phyloP scores from a whole-genome alignment of 2,329 filamentous ascomycete genomes.

The Ophiocordyceps australis region DNA sequence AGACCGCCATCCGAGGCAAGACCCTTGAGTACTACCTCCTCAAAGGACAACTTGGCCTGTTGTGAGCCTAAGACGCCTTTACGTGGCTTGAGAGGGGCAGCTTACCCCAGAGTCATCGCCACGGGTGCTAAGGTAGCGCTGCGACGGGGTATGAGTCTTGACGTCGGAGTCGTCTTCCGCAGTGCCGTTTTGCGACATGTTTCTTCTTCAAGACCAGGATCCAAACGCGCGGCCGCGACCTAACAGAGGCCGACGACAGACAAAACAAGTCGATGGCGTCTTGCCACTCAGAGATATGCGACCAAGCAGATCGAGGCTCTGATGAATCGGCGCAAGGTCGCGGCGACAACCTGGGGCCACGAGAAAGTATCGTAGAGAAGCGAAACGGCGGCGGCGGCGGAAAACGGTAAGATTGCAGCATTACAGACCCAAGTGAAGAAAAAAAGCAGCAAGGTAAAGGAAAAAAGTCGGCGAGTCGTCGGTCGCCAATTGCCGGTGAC shows the following conservation, averaged over 20 bases:
- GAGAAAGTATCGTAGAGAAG: background rate
- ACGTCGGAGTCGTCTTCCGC: slow-evolving; percentile 13
- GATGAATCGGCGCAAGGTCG: background rate
- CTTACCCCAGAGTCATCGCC: slow-evolving; percentile 30
- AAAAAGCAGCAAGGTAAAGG: background rate
- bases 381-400: background rate
- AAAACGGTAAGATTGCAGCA: background rate
- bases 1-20: slow-evolving; percentile 75
- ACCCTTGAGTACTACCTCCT: slow-evolving; percentile 79
- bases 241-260: background rate
- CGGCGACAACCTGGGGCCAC: background rate
- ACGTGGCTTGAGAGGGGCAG: background rate
- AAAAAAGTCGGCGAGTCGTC: background rate
- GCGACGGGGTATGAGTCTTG: slow-evolving; percentile 21
- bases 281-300: too few species aligned
- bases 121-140: slow-evolving; percentile 31
- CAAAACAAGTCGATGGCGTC: too few species aligned
- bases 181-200: slow-evolving; percentile 22
- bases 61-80: too few species aligned
- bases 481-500: background rate
- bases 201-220: background rate
- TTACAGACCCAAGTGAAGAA: background rate
- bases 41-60: slow-evolving; percentile 71
- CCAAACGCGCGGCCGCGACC: background rate
- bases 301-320: too few species aligned